Evolutionary conservation across 306 rosid genomes (phyloP).

Genomic region (Purshia tridentata): DNA sequence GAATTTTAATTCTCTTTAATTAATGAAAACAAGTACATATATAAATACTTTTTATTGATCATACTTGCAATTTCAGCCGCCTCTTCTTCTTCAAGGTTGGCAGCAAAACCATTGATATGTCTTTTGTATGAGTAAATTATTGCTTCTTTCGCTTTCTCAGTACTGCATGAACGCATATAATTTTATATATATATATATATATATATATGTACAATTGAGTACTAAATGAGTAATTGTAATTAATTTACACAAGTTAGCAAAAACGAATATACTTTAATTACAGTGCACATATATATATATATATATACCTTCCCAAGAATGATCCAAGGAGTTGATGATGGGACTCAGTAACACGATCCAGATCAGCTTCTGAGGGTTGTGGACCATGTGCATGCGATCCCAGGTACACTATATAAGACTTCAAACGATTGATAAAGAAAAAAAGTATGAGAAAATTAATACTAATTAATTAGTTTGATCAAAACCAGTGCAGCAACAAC

Average conservation of each 20-base stretch:
- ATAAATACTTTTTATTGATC: neutral
- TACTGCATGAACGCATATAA: conserved; percentile 23
- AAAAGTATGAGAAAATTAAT: neutral
- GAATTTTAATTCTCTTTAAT: too few species aligned
- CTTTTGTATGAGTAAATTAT: conserved; percentile 61
- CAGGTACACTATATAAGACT: conserved; percentile 70
- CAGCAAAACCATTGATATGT: conserved; percentile 66
- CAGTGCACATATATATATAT: too few species aligned
- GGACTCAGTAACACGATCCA: conserved; percentile 43
- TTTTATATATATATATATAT: too few species aligned
- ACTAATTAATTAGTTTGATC: too few species aligned
- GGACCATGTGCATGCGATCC: conserved; percentile 69
- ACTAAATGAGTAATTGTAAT: too few species aligned
- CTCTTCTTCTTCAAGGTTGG: conserved; percentile 46
- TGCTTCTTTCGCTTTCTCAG: conserved; percentile 49
- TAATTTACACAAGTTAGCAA: too few species aligned
- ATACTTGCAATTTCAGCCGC: conserved; percentile 47
- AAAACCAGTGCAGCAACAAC: neutral
- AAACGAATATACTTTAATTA: neutral
- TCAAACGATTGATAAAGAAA: neutral
- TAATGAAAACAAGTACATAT: too few species aligned
- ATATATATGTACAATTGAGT: too few species aligned
- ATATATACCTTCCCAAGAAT: conserved; percentile 42
- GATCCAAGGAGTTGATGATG: conserved; percentile 55
- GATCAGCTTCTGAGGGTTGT: conserved; percentile 41